Base-by-base conservation (phyloP, 495 filamentous ascomycete species). In the Delitschia confertaspora region DNA sequence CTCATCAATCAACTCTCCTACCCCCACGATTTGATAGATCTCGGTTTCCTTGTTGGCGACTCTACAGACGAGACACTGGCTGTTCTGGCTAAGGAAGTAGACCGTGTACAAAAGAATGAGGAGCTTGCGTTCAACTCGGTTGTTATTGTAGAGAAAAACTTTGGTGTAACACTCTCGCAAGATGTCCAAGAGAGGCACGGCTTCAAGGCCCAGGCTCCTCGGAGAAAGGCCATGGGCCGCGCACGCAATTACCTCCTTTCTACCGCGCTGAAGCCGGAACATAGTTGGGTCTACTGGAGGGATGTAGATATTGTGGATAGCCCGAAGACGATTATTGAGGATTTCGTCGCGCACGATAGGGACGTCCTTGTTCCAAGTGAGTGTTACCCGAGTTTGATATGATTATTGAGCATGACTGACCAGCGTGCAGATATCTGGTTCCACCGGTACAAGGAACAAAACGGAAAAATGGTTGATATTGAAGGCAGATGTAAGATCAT, bases 211-310 rank as follows among this genome's bases (percentile, higher is more conserved):
- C 91, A 98, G 61, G 91, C 79, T 4, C 88, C 87, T 17, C 79
- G 91, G 45, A 75, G 91, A 49, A 96, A 89, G 65, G 77, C 84
- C 26, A 88, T 98, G 72, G 91, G 80, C 36, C 73, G 73, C 44
- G 93, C 93, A 11, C 74, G 91, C 40, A 98, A 98, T 61, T 96
- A 94, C 61, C 72, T 98, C 17, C 78, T 98, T 8, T 76, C 78
- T 35, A 74, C 86, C 0, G 80, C 91, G 18, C 61, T 98, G 51
- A 93, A 89, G 69, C 73, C 87, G 2, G 85, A 95, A 42, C 91
- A 98, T 61, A 88, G 85, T 6, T 98, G 91, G 91, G 93, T 98
- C 18, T 96, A 95, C 63, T 98, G 91, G 91, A 78, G 93, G 42
- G 91, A 98, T 60, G 87, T 94, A 21, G 91, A 98, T 65, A 95